Percentiles rank a stretch among this genome's conserved stretches.
phyloP scores from a whole-genome alignment of 2,329 filamentous ascomycete genomes.

The Colletotrichum sp. region DNA sequence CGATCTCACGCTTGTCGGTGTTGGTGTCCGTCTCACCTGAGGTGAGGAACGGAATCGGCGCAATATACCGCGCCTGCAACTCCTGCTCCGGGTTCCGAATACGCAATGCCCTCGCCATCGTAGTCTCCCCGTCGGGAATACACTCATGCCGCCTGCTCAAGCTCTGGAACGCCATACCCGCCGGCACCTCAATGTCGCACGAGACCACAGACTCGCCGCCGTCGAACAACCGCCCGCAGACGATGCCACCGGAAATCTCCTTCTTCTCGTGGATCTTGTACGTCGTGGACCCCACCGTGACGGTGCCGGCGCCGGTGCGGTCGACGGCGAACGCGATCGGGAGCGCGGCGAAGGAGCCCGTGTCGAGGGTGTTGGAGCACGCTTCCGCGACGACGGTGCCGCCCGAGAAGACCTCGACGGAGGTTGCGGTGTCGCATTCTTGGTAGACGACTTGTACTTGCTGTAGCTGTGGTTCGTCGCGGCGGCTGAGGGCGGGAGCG shows the following conservation, averaged over 20 bases:
- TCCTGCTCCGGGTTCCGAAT: background rate
- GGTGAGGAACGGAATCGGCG: background rate
- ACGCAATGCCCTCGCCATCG: background rate
- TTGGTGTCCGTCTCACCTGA: background rate
- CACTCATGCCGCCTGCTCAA: background rate
- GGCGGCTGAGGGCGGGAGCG: background rate
- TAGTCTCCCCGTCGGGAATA: background rate
- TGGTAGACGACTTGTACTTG: background rate
- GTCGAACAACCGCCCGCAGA: background rate
- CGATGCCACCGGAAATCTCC: rapidly evolving
- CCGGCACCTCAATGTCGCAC: background rate
- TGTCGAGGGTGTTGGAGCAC: background rate
- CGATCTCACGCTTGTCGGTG: rapidly evolving
- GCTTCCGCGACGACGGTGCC: background rate
- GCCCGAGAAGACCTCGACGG: rapidly evolving
- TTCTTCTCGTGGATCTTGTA: background rate
- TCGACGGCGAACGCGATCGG: background rate
- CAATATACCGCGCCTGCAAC: background rate
- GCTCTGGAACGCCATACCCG: background rate
- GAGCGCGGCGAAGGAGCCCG: background rate
- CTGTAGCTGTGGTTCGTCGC: background rate
- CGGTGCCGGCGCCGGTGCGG: background rate
- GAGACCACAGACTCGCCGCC: background rate
- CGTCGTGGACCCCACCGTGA: background rate
- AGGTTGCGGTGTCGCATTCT: background rate